Evolutionary conservation across 2,329 filamentous ascomycete species (phyloP), one percentile per base, ranked within the genome.

Genomic region (Calonectria crousiana): DNA sequence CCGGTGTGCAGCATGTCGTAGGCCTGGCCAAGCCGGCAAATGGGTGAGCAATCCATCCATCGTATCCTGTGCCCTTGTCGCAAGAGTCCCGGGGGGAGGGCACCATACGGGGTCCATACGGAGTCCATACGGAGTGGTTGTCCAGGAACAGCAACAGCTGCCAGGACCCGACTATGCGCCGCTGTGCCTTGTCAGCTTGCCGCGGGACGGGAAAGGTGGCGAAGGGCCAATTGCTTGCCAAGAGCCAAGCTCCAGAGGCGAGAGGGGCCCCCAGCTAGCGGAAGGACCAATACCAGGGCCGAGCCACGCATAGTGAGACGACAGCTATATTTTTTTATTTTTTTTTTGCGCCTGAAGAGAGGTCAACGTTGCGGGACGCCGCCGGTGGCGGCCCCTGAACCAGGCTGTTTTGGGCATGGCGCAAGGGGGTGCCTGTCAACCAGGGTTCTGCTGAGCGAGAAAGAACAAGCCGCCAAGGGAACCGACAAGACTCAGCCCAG

Each of bases 281-380:
- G 34, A 23, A 62, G 56, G 56, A 38, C 56, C 56, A 41, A 38
- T 28, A 13, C 36, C 4, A 62, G 56, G 56, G 36, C 56, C 56
- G 56, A 62, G 56, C 56, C n/a, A 62, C 23, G 56, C n/a, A 62
- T 20, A 28, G 56, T 62, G 56, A 62, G 56, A 62, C 56, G 56
- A 62, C 36, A 9, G 23, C 56, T 38, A 62, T 26, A 13, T 26
- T 62, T n/a, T 44, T 36, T 41, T 38, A 62, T 26, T 6, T 26
- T 62, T n/a, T 44, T 36, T 41, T 41, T 62, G 56, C 56, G 38
- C 34, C 56, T 41, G 6, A 14, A 18, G 34, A 62, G 56, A 62
- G 56, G 56, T 62, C 56, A 20, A 41, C 56, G 56, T 41, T 62
- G 56, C 56, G 56, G 56, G 56, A 62, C 56, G 34, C 36, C 56